Percentiles rank a stretch among this genome's conserved stretches.
phyloP scores from a whole-genome alignment of 352 stramenopile genomes.

The Globisporangium camurandrum region DNA sequence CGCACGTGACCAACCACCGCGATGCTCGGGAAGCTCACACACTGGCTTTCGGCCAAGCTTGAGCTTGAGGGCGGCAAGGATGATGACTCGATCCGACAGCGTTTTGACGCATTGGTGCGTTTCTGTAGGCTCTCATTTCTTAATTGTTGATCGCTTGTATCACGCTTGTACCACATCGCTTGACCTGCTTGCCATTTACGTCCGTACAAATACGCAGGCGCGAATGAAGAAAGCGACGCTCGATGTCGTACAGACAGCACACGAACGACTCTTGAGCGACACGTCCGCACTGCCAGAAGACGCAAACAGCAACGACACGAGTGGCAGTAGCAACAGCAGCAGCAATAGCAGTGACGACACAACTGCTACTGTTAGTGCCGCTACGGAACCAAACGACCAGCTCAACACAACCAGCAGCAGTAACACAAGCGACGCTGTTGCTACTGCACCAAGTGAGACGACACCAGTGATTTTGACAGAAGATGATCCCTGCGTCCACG shows the following conservation, averaged over 20 bases:
- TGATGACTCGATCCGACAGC: conserved; percentile 40
- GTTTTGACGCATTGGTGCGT: conserved; percentile 58
- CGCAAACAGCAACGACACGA: neutral
- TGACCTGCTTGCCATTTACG: neutral
- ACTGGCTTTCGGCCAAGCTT: conserved; percentile 55
- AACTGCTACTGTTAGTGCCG: conserved; percentile 3
- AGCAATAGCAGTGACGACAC: too few relatives aligned
- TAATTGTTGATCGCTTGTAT: neutral
- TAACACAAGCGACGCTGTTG: neutral
- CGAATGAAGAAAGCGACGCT: conserved; percentile 66
- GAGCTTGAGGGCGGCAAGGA: conserved; percentile 49
- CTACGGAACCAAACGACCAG: conserved; percentile 3
- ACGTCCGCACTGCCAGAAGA: too few relatives aligned
- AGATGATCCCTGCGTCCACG: conserved; percentile 45
- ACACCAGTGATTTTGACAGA: conserved; percentile 35
- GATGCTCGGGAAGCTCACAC: conserved; percentile 60
- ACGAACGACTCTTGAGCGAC: conserved; percentile 11
- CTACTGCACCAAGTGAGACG: neutral
- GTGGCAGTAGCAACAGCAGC: conserved; percentile 5
- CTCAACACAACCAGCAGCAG: neutral
- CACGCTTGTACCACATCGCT: neutral
- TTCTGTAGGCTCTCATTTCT: neutral
- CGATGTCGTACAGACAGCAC: conserved; percentile 36
- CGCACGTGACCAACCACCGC: neutral
- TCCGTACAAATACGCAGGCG: conserved; percentile 19